A percentile compares a stretch with the other conserved stretches of the same genome.
These are phyloP conservation scores for Didymella pomorum DNA, from an alignment of 2,329 filamentous ascomycete species.

Conservation along the genomic window DNA sequence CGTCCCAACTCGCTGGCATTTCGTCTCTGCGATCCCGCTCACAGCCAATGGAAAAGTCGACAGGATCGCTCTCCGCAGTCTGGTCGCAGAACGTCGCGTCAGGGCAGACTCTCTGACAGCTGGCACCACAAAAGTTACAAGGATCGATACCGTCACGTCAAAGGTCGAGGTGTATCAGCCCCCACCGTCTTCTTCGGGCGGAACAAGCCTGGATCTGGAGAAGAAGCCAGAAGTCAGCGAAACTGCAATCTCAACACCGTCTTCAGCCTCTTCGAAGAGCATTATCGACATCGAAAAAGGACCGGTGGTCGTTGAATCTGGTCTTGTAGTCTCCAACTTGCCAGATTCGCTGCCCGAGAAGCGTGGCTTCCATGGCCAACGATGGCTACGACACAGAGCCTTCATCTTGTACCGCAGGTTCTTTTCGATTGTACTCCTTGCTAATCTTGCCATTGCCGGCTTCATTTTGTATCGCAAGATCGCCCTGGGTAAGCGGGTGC, in stretches of 20 bases:
- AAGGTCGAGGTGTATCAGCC: background rate
- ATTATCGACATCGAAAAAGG: slow-evolving; percentile 9
- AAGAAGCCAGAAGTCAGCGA: background rate
- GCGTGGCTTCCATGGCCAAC: slow-evolving; percentile 36
- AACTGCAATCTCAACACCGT: slow-evolving; percentile 4
- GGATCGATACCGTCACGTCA: slow-evolving; percentile 1
- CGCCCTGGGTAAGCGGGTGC: slow-evolving; percentile 30
- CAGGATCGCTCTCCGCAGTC: slow-evolving; percentile 56
- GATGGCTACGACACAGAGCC: slow-evolving; percentile 45
- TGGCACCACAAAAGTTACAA: background rate
- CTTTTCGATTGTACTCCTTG: slow-evolving; percentile 40
- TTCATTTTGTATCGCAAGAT: slow-evolving; percentile 37
- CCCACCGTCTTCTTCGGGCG: slow-evolving; percentile 20
- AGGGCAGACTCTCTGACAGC: slow-evolving; percentile 18
- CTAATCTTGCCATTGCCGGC: slow-evolving; percentile 39
- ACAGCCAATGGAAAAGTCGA: slow-evolving; percentile 67
- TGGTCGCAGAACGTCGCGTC: slow-evolving; percentile 26
- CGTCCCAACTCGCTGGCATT: slow-evolving; percentile 58
- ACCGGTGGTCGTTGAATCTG: background rate
- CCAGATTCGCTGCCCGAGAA: slow-evolving; percentile 33
- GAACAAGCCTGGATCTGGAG: background rate
- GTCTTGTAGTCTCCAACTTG: slow-evolving; percentile 12
- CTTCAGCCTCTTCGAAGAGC: slow-evolving; percentile 3
- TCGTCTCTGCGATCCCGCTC: slow-evolving; percentile 57
- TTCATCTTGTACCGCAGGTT: slow-evolving; percentile 46